Conservation (phyloP, 495 filamentous ascomycete genomes). For the Podospora didyma region DNA sequence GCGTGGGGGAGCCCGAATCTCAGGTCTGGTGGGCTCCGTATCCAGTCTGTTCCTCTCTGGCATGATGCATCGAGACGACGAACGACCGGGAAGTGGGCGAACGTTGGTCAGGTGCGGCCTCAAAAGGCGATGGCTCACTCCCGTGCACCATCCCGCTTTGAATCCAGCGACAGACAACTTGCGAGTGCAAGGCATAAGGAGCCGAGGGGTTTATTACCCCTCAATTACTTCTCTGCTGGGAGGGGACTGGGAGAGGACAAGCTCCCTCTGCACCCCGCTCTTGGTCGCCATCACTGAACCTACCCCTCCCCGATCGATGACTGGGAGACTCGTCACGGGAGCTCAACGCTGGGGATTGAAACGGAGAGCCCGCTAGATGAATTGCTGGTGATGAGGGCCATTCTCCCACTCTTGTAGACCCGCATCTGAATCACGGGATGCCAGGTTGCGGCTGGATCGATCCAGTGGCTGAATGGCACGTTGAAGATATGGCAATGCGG, state of each 20-base stretch:
- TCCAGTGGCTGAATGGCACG: constrained; percentile 15
- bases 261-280: neutral
- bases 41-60: too few species aligned
- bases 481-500: constrained; percentile 13
- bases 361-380: too few species aligned
- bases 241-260: neutral
- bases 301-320: constrained; percentile 1
- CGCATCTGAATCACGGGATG: neutral
- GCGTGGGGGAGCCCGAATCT: constrained; percentile 8
- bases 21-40: too few species aligned
- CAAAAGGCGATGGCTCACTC: neutral
- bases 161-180: neutral
- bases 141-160: neutral
- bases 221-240: constrained; percentile 2
- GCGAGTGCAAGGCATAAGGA: neutral
- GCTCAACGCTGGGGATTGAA: neutral
- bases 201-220: constrained; percentile 6
- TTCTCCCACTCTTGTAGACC: neutral
- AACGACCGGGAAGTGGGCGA: neutral
- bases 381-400: neutral
- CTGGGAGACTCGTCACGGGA: too few species aligned
- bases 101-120: constrained; percentile 2
- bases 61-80: neutral
- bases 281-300: neutral
- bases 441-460: neutral